A percentile compares a stretch with the other conserved stretches of the same genome.
Conservation (phyloP, 1,139 yeast genomes). For the Insectozyma bohioensis region DNA sequence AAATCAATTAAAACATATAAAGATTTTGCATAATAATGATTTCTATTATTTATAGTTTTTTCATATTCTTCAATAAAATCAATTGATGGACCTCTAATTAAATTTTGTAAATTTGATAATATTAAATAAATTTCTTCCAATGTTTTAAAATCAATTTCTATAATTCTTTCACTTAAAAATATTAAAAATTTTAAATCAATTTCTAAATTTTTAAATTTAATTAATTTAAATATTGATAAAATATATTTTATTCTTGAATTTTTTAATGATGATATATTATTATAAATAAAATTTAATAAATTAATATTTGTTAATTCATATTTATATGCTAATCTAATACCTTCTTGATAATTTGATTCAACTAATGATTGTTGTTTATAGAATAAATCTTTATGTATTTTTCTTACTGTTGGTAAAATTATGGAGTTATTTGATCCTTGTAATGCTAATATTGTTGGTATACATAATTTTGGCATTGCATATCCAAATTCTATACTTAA, state of each 20-base stretch:
- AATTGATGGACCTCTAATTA: constrained; percentile 29
- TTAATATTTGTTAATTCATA: constrained; percentile 33
- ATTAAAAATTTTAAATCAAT: constrained; percentile 8
- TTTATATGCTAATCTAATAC: constrained; percentile 54
- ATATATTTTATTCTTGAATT: constrained; percentile 50
- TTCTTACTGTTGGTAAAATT: constrained; percentile 50
- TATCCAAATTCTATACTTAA: constrained; percentile 62
- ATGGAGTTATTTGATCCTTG: constrained; percentile 50
- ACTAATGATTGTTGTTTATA: constrained; percentile 71
- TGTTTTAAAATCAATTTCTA: constrained; percentile 33
- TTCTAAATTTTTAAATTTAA: constrained; percentile 18
- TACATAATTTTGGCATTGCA: constrained; percentile 70
- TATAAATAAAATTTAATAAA: constrained; percentile 35
- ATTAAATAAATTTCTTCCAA: constrained; percentile 39
- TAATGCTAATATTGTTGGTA: constrained; percentile 69
- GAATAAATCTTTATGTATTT: constrained; percentile 54
- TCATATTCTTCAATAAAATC: constrained; percentile 26
- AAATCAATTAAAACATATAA: constrained; percentile 20
- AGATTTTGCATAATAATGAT: constrained; percentile 4
- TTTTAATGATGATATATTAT: constrained; percentile 33
- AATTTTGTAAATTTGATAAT: constrained; percentile 16
- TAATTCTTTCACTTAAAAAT: constrained; percentile 20
- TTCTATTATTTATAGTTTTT: background rate
- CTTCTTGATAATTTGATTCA: constrained; percentile 64
- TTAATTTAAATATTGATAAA: constrained; percentile 25